Evolutionary conservation across 2,329 filamentous ascomycete species (phyloP).

Genomic region (Fusarium sp.): DNA sequence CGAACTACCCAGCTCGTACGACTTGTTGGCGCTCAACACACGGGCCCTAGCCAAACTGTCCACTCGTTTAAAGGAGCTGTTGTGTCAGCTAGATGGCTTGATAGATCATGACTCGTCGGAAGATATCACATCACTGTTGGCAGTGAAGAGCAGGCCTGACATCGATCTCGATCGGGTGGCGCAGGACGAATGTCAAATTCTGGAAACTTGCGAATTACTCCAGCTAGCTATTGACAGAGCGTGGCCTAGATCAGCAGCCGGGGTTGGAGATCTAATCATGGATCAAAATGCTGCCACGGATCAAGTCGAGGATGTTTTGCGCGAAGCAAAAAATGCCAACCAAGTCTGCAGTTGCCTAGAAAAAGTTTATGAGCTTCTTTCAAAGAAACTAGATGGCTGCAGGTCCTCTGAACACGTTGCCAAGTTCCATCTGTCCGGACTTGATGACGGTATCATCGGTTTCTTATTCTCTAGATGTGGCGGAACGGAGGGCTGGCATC

Average conservation of each 20-base stretch:
- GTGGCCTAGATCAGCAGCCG: background rate
- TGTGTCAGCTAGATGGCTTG: background rate
- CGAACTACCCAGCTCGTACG: too few relatives aligned
- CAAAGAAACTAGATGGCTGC: background rate
- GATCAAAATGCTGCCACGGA: background rate
- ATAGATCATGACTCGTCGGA: background rate
- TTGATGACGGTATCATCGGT: background rate
- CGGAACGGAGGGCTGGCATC: background rate
- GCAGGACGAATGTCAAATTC: background rate
- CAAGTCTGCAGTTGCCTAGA: background rate
- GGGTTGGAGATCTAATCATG: background rate
- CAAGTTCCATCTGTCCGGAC: background rate
- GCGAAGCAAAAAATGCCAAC: rapidly evolving
- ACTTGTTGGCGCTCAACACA: background rate
- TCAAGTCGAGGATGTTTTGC: background rate
- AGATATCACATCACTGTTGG: rapidly evolving
- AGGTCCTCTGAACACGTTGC: background rate
- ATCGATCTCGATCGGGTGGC: background rate
- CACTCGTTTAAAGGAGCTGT: background rate
- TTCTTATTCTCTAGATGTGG: background rate
- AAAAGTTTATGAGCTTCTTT: background rate
- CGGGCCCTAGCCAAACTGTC: background rate
- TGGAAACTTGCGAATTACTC: background rate
- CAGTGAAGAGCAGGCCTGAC: background rate
- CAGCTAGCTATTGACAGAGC: background rate